Percentiles rank a stretch among this genome's conserved stretches.
Evolutionary conservation across 2,329 filamentous ascomycete genomes (phyloP).

Genomic region (Rhexocercosporidium sp.): DNA sequence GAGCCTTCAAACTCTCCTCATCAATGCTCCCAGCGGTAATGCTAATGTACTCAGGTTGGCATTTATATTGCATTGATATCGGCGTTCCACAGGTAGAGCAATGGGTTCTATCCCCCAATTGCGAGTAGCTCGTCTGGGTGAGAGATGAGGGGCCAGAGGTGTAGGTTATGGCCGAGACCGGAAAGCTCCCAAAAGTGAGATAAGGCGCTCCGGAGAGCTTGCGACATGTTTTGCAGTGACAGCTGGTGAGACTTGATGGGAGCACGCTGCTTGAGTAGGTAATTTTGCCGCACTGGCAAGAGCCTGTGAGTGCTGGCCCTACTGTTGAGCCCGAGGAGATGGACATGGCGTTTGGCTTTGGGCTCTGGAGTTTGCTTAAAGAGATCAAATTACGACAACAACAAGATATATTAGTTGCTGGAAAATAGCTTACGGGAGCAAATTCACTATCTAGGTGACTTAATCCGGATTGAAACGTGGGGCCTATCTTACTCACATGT

Average conservation of each 20-base stretch:
- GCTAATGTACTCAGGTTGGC: slow-evolving; percentile 39
- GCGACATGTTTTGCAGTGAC: slow-evolving; percentile 55
- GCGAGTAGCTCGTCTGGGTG: slow-evolving; percentile 45
- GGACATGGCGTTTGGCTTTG: no score
- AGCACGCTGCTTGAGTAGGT: slow-evolving; percentile 46
- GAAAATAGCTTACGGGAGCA: neutral
- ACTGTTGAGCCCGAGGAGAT: slow-evolving; percentile 4
- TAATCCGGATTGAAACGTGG: neutral
- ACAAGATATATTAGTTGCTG: neutral
- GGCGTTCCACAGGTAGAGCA: slow-evolving; percentile 53
- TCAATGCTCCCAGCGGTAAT: slow-evolving; percentile 50
- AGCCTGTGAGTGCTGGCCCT: slow-evolving; percentile 43
- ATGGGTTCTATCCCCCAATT: slow-evolving; percentile 49
- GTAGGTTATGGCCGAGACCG: slow-evolving; percentile 43
- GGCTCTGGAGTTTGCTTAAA: no score
- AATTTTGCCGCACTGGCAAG: slow-evolving; percentile 51
- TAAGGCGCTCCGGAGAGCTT: slow-evolving; percentile 53
- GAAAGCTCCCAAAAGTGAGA: slow-evolving; percentile 49
- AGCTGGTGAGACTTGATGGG: slow-evolving; percentile 47
- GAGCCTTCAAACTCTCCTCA: slow-evolving; percentile 44
- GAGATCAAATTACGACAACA: neutral
- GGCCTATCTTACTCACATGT: neutral
- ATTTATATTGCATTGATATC: slow-evolving; percentile 49
- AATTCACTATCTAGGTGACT: neutral
- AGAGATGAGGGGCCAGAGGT: slow-evolving; percentile 40